Base-by-base conservation (phyloP, 2,329 filamentous ascomycete genomes). In the Colletotrichum tanaceti region DNA sequence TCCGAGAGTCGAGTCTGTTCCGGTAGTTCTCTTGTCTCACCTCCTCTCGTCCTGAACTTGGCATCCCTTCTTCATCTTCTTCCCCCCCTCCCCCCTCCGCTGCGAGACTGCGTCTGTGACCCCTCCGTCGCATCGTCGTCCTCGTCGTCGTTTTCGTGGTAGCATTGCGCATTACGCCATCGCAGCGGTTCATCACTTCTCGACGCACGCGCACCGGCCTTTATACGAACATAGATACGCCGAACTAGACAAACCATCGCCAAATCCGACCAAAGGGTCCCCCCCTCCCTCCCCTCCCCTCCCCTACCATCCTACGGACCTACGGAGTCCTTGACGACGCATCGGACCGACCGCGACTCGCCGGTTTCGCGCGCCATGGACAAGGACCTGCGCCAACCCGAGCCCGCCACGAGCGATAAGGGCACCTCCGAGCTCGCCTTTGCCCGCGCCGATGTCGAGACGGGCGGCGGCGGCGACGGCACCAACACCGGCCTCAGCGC, bases 391-490 rank as follows among this genome's bases (percentile, higher is more conserved):
- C 62, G 65, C 55, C 62, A 65, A 39, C 38, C 55, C 38, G 55
- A 54, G 49, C 4, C 39, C 47, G 13, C 43, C 14, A 18, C 28
- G 14, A 11, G 13, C 24, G 55, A 55, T 3, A 60, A 68, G 43
- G 14, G 6, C 35, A 50, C 49, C 10, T 39, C 49, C 20, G 65
- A 68, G 49, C 49, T 47, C 32, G 47, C 47, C 32, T 70, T 47
- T 10, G 22, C 35, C 18, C 55, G 44, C 44, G 24, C 63, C 16
- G 57, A 68, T 41, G 63, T 44, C 57, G 63, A 70, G 47, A 28
- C 44, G 18, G 67, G 63, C 22, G 70, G 71, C 38, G n/a, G n/a
- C n/a, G n/a, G n/a, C n/a, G n/a, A 18, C 72, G 28, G 64, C n/a
- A n/a, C n/a, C n/a, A n/a, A n/a, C n/a, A n/a, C 49, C 20, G 60